Percentiles rank a stretch among this genome's conserved stretches.
These are phyloP conservation scores for Aureobasidium musti DNA, from an alignment of 2,329 filamentous ascomycete genomes.

Conservation along the genomic window DNA sequence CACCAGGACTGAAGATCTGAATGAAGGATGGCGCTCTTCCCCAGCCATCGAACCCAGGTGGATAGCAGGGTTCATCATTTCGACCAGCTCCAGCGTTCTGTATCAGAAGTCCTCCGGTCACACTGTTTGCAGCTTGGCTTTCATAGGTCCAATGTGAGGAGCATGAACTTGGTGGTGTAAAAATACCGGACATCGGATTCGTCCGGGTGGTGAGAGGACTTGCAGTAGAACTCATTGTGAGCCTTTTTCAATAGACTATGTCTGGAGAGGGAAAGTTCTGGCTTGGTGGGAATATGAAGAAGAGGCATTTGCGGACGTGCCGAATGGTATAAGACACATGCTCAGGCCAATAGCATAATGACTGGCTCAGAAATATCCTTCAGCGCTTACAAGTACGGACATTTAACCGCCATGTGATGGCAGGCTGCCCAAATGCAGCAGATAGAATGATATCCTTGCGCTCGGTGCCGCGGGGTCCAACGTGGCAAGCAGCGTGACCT, in stretches of 20 bases:
- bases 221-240: background rate
- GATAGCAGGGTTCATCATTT: conserved; percentile 32
- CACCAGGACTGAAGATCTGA: conserved; percentile 36
- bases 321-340: background rate
- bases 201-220: conserved; percentile 3
- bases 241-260: too few relatives aligned
- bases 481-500: background rate
- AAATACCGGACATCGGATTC: conserved; percentile 32
- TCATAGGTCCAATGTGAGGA: conserved; percentile 36
- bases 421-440: background rate
- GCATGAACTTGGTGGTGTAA: conserved; percentile 35
- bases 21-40: conserved; percentile 30
- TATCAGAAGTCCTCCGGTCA: conserved; percentile 33
- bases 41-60: conserved; percentile 30
- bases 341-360: background rate
- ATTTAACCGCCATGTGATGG: background rate
- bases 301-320: background rate
- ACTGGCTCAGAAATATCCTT: background rate
- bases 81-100: conserved; percentile 32
- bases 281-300: background rate
- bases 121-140: conserved; percentile 30
- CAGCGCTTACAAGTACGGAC: background rate
- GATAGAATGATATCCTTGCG: background rate
- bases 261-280: too few relatives aligned
- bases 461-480: background rate